Evolutionary conservation across 83 land plant species (phyloP).

Genomic region (Picea abies): DNA sequence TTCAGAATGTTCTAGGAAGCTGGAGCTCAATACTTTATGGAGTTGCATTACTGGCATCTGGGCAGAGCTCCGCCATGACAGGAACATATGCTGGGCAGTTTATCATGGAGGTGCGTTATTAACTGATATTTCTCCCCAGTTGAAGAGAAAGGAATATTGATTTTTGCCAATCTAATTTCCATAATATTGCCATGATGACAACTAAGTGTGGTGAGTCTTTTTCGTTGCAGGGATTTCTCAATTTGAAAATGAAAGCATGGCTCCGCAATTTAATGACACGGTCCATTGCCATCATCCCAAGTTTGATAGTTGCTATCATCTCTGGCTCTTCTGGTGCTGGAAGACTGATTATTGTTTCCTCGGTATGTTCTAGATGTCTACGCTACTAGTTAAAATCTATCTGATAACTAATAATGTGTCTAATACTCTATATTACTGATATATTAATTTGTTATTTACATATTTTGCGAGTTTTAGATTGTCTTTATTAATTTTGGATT

Average conservation of each 20-base stretch:
- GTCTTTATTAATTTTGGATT: no score
- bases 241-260: slow-evolving; percentile 68
- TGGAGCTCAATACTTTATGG: slow-evolving; percentile 80
- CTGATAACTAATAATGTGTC: no score
- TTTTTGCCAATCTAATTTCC: no score
- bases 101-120: slow-evolving; percentile 67
- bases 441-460: no score
- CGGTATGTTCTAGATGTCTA: slow-evolving; percentile 29
- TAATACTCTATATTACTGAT: no score
- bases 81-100: slow-evolving; percentile 83
- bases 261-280: slow-evolving; percentile 64
- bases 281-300: slow-evolving; percentile 69
- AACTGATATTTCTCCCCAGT: no score
- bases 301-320: slow-evolving; percentile 71
- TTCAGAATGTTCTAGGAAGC: slow-evolving; percentile 70
- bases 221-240: slow-evolving; percentile 62
- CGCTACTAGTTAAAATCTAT: no score
- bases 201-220: no score
- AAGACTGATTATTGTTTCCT: slow-evolving; percentile 72
- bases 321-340: slow-evolving; percentile 76
- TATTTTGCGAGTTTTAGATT: no score
- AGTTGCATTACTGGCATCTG: slow-evolving; percentile 74
- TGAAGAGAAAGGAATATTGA: no score
- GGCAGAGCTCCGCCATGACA: slow-evolving; percentile 81
- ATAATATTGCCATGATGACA: no score